phyloP scores from a whole-genome alignment of 495 filamentous ascomycete genomes.

The Acidiella bohemica region DNA sequence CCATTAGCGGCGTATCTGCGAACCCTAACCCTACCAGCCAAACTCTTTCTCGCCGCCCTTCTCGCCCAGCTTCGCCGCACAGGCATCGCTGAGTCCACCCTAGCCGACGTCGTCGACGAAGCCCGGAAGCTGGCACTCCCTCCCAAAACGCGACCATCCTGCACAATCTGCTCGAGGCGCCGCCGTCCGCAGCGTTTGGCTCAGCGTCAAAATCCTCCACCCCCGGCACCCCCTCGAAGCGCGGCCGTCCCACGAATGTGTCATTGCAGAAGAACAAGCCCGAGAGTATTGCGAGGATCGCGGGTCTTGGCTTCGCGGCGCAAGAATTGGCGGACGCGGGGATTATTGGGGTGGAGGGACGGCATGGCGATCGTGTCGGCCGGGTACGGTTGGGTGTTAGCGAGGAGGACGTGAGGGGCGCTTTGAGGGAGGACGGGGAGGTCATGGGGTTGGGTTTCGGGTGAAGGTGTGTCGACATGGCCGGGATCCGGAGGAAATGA shows the following conservation, averaged over 20 bases:
- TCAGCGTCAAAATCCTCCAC: no score
- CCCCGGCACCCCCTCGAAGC: slow-evolving; percentile 23
- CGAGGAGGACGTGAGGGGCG: slow-evolving; percentile 77
- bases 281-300: slow-evolving; percentile 40
- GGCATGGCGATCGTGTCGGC: slow-evolving; percentile 67
- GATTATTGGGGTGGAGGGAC: slow-evolving; percentile 65
- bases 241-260: slow-evolving; percentile 17
- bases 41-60: slow-evolving; percentile 73
- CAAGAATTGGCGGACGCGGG: slow-evolving; percentile 77
- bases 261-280: slow-evolving; percentile 19
- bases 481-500: no score
- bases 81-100: slow-evolving; percentile 71
- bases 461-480: no score
- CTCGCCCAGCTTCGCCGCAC: slow-evolving; percentile 65
- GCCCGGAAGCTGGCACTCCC: slow-evolving; percentile 55
- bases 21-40: slow-evolving; percentile 62
- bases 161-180: no score
- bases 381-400: slow-evolving; percentile 75
- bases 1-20: slow-evolving; percentile 81
- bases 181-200: no score
- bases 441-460: slow-evolving; percentile 45
- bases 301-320: slow-evolving; percentile 56
- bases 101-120: slow-evolving; percentile 88
- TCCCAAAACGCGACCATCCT: no score
- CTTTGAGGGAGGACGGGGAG: slow-evolving; percentile 78